Evolutionary conservation across 805 yeast genomes (phyloP).

Genomic region (Brettanomyces sp.): DNA sequence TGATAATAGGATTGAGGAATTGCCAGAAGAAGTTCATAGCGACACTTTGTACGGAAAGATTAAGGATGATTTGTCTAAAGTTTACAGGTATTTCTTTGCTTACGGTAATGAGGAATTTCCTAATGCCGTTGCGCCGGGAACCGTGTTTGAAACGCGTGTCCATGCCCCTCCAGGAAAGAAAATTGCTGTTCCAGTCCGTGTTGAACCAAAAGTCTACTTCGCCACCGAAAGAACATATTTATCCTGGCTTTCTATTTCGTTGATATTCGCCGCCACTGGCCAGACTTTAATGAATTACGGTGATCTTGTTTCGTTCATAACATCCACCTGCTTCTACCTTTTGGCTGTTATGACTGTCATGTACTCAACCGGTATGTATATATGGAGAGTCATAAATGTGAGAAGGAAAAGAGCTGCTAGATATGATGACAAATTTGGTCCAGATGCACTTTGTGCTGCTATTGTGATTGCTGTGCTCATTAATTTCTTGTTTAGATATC

Average conservation of each 20-base stretch:
- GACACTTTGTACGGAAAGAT: conserved; percentile 7
- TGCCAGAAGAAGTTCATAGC: conserved; percentile 3
- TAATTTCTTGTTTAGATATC: conserved; percentile 45
- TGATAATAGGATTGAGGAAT: conserved; percentile 20
- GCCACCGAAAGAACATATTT: conserved; percentile 94
- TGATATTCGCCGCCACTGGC: conserved; percentile 83
- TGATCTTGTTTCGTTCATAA: conserved; percentile 59
- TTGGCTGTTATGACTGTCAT: conserved; percentile 66
- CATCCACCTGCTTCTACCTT: conserved; percentile 78
- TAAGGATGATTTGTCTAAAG: conserved; percentile 6
- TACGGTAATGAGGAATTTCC: conserved; percentile 36
- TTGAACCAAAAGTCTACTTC: conserved; percentile 98
- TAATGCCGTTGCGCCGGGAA: conserved; percentile 54
- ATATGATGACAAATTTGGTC: conserved; percentile 85
- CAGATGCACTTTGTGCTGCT: conserved; percentile 69
- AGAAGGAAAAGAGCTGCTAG: conserved; percentile 74
- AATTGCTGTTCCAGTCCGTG: conserved; percentile 88
- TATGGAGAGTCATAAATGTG: conserved; percentile 76
- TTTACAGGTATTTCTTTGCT: conserved; percentile 9
- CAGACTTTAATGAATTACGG: conserved; percentile 83
- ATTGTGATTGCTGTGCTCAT: conserved; percentile 60
- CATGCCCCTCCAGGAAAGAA: conserved; percentile 81
- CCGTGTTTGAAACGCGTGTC: conserved; percentile 48
- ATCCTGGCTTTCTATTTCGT: conserved; percentile 87
- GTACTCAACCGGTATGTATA: conserved; percentile 66